Evolutionary conservation across 2,329 filamentous ascomycete genomes (phyloP), one percentile per base, ranked within the genome.

Genomic region (Ophiostoma piceae): DNA sequence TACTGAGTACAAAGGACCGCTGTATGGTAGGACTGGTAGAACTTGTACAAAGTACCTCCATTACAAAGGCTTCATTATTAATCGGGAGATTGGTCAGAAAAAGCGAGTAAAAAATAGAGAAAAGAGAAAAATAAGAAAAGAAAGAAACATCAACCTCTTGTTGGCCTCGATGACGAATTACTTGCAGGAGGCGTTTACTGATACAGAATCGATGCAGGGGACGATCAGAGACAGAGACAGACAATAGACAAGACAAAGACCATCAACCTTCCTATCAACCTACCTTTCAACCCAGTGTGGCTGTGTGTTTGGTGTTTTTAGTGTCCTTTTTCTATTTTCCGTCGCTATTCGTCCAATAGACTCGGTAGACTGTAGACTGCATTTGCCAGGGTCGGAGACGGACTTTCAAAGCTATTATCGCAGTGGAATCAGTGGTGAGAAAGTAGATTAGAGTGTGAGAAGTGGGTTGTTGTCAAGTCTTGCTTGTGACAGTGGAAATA

Each of bases 241-340:
- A 29, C 26, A 29, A 29, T 29, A 35, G 35, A 35, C 5, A 5
- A 35, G 35, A 35, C 35, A 8, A 35, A 35, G 35, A 8, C 47
- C 19, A n/a, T 19, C n/a, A 51, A 51, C 16, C 43, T 41, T 11
- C 39, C 39, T 14, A 41, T 57, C 51, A 57, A 54, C 47, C 47
- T 54, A 54, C 47, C 47, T 54, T 8, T 54, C 47, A 54, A 57
- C 51, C 51, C 51, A 57, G 51, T 57, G 51, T 57, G 51, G 51
- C 51, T 57, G 51, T 35, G 47, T 22, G n/a, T 57, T 11, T 57
- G 11, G 22, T 62, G 8, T 62, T 32, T 32, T 32, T 32, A 14
- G n/a, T 60, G 22, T 60, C 0, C 14, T 29, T 60, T 5, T 32
- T 29, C 14, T 60, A 12, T 6, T 12, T 60, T 16, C 26, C 32